phyloP scores from a whole-genome alignment of 2,329 filamentous ascomycete genomes.

The Diaporthe nobilis region DNA sequence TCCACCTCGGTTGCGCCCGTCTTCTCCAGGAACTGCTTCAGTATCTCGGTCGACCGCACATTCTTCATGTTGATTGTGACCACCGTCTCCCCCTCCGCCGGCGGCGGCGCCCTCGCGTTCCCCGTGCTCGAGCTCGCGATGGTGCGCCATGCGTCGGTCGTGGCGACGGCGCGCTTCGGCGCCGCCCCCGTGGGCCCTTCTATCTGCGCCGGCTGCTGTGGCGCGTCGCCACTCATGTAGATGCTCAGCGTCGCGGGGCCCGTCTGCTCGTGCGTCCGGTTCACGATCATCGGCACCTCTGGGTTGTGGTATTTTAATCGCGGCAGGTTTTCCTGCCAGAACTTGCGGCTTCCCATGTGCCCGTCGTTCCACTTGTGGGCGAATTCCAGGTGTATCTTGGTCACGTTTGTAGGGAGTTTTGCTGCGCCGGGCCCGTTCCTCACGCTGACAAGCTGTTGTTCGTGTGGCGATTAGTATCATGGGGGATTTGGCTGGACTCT shows the following conservation, averaged over 20 bases:
- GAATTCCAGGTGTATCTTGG: conserved; percentile 82
- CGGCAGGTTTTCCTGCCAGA: conserved; percentile 87
- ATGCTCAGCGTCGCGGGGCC: conserved; percentile 74
- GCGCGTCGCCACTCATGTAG: conserved; percentile 62
- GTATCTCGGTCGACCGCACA: conserved; percentile 72
- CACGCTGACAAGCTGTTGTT: conserved; percentile 78
- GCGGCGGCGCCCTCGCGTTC: conserved; percentile 63
- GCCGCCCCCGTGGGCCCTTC: neutral
- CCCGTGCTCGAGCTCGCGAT: conserved; percentile 58
- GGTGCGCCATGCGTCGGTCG: conserved; percentile 40
- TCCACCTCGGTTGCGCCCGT: conserved; percentile 72
- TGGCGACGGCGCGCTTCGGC: conserved; percentile 36
- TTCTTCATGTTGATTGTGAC: conserved; percentile 75
- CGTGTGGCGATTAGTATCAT: conserved; percentile 46
- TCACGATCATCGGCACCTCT: conserved; percentile 83
- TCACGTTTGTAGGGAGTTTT: conserved; percentile 81
- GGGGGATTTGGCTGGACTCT: conserved; percentile 26
- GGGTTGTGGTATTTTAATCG: conserved; percentile 97
- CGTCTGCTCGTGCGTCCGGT: conserved; percentile 72
- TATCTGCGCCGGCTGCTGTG: conserved; percentile 28
- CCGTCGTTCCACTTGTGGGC: conserved; percentile 72
- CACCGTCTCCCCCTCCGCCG: conserved; percentile 63
- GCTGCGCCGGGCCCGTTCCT: conserved; percentile 87
- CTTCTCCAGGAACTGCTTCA: conserved; percentile 72
- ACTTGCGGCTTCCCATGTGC: conserved; percentile 83